These are phyloP conservation scores for Azolla pinnata DNA, from an alignment of 75 land plant genomes.

Conservation along the genomic window DNA sequence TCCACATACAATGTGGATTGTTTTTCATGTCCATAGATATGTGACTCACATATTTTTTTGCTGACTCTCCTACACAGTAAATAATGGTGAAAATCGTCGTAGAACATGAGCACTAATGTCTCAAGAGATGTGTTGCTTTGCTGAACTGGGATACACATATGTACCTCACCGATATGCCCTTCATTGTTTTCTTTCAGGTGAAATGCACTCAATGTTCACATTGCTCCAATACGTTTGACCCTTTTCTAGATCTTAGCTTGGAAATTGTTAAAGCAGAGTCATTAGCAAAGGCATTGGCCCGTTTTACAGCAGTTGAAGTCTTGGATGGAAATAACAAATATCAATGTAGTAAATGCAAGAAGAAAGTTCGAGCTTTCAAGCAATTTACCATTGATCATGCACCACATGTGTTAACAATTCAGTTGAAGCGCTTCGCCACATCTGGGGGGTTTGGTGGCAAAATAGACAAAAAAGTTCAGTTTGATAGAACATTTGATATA, in stretches of 20 bases:
- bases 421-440: constrained; percentile 65
- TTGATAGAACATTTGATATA: constrained; percentile 47
- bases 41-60: no score
- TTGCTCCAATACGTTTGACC: constrained; percentile 53
- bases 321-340: constrained; percentile 49
- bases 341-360: constrained; percentile 53
- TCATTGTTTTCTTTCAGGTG: constrained; percentile 33
- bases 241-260: constrained; percentile 56
- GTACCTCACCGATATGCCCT: background rate
- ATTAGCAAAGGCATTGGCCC: constrained; percentile 56
- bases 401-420: constrained; percentile 51
- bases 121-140: no score
- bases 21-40: no score
- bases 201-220: constrained; percentile 48
- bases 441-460: constrained; percentile 43
- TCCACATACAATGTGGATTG: no score
- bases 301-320: constrained; percentile 50
- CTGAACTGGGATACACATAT: background rate
- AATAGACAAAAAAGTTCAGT: constrained; percentile 52
- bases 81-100: no score
- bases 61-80: no score
- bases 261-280: constrained; percentile 61
- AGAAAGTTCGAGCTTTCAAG: constrained; percentile 41
- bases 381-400: constrained; percentile 42
- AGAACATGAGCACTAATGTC: no score